Base-by-base conservation (phyloP, 345 rosid species). In the Hibiscus tridactylites region DNA sequence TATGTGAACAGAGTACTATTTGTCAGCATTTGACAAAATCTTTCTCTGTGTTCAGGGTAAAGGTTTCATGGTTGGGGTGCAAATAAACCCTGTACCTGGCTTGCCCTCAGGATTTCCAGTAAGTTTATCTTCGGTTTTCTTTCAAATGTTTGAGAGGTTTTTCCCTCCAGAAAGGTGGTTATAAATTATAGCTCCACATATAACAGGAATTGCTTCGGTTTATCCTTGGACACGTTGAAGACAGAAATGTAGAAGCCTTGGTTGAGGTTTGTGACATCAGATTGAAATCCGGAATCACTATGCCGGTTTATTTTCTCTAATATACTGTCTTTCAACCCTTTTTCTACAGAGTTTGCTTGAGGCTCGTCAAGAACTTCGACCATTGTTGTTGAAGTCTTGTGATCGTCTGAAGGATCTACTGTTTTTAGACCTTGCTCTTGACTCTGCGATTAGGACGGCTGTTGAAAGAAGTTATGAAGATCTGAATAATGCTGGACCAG, bases 11-110 rank as follows among this genome's bases (percentile, higher is more conserved):
- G 44, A 35, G 24, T 65, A 61, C 63, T 75, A 70, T 33, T 67
- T 73, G 37, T 75, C 39, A 52, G 19, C 19, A 71, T 74, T 74
- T 82, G 68, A 71, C 53, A 50, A 39, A 61, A 54, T 24, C 74
- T 78, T 68, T 64, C 33, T 74, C 74, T 74, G 72, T 72, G 24
- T 79, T 73, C 84, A 92, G 99, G 98, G 98, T 60, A 83, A 88
- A 86, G 99, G 99, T 73, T 95, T 95, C 88, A 95, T 95, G 99
- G 99, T 95, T 78, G 98, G 99, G 53, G 99, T 95, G 84, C 83
- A 89, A 70, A 87, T 92, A 82, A 95, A 88, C 85, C 91, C 96
- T 67, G 39, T 92, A 73, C 61, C 90, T 39, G 96, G 90, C 83
- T 82, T 95, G 87, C 97, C 99, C 77, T 86, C 96, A 58, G 96